These are phyloP conservation scores for Pseudozyma tsukubaensis DNA, from an alignment of 1,284 basidiomycete genomes.

Conservation along the genomic window DNA sequence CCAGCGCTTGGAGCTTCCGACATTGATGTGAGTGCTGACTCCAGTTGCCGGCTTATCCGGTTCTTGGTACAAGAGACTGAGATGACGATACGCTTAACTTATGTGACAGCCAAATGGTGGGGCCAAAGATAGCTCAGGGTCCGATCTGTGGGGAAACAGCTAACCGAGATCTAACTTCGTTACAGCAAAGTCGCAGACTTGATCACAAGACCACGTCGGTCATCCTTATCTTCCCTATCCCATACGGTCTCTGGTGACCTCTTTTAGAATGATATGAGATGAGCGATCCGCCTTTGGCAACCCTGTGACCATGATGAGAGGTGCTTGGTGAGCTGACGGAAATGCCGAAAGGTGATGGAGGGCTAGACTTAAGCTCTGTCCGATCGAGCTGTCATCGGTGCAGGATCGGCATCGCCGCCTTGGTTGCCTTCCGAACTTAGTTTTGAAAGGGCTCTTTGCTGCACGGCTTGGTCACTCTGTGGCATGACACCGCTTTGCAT, in stretches of 20 bases:
- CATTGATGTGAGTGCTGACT: too few relatives aligned
- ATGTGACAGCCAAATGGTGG: slow-evolving; percentile 1
- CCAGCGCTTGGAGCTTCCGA: too few relatives aligned
- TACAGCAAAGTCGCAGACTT: slow-evolving; percentile 1
- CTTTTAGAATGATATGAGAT: background rate
- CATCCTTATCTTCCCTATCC: background rate
- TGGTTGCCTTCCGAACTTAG: too few relatives aligned
- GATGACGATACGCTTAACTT: slow-evolving; percentile 6
- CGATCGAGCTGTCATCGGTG: slow-evolving; percentile 6
- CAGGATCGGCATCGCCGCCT: slow-evolving; percentile 3
- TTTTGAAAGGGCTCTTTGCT: too few relatives aligned
- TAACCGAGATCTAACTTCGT: slow-evolving; percentile 2
- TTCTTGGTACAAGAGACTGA: too few relatives aligned
- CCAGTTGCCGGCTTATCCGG: too few relatives aligned
- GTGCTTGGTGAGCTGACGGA: background rate
- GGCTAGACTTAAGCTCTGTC: too few relatives aligned
- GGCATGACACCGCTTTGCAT: too few relatives aligned
- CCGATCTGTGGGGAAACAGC: slow-evolving; percentile 8
- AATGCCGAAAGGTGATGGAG: slow-evolving; percentile 3
- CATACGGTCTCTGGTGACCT: too few relatives aligned
- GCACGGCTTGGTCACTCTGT: too few relatives aligned
- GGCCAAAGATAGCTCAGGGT: background rate
- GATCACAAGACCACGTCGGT: slow-evolving; percentile 9
- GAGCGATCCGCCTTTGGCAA: background rate
- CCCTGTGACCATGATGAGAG: background rate